These are phyloP conservation scores for Paradendryphiella salina DNA, from an alignment of 2,329 filamentous ascomycete genomes.

Conservation along the genomic window DNA sequence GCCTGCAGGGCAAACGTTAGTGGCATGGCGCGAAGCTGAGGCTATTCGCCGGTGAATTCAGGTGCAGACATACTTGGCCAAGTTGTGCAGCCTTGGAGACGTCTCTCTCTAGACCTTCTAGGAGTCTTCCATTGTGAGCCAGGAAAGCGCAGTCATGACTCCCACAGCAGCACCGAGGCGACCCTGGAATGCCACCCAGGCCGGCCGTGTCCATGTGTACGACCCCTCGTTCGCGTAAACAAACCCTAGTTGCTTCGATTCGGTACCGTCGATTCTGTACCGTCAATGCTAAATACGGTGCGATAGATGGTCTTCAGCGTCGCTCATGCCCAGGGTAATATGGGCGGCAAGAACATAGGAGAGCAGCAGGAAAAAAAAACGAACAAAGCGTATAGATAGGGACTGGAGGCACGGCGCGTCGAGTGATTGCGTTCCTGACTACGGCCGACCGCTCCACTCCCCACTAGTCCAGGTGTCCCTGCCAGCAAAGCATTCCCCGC, in stretches of 20 bases:
- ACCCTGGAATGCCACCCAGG: constrained; percentile 38
- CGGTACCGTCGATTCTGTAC: constrained; percentile 4
- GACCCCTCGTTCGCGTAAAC: constrained; percentile 11
- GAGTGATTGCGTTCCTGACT: constrained; percentile 19
- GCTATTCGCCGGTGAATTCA: constrained; percentile 4
- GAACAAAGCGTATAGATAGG: constrained; percentile 1
- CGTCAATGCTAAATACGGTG: constrained; percentile 7
- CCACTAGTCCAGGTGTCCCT: constrained; percentile 15
- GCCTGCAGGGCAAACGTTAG: constrained; percentile 79
- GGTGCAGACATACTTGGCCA: constrained; percentile 72
- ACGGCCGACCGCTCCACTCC: constrained; percentile 8
- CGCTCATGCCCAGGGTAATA: constrained; percentile 26
- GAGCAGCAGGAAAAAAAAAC: constrained; percentile 3
- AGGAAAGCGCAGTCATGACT: constrained; percentile 76
- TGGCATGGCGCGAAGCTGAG: constrained; percentile 44
- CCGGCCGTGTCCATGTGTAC: constrained; percentile 25
- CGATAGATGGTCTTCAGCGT: constrained; percentile 7
- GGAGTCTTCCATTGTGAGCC: constrained; percentile 74
- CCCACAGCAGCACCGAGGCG: constrained; percentile 77
- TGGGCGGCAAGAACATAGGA: constrained; percentile 9
- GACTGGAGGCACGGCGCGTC: constrained; percentile 11
- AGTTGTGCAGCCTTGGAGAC: constrained; percentile 83
- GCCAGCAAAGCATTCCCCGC: constrained; percentile 21
- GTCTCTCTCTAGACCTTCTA: constrained; percentile 84
- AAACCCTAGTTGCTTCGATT: not conserved